Conservation (phyloP, 306 rosid species). For the Morella rubra region DNA sequence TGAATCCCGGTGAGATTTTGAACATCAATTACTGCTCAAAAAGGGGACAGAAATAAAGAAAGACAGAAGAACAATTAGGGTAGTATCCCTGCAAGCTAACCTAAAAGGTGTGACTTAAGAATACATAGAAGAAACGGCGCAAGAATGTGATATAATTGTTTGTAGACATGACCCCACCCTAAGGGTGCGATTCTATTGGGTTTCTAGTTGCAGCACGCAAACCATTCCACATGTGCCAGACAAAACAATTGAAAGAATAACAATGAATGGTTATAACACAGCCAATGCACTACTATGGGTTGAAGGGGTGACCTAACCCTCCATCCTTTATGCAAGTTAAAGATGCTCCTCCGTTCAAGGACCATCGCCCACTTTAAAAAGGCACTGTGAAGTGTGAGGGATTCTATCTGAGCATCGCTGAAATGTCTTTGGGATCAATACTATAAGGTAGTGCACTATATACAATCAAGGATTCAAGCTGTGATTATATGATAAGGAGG, state of each 20-base stretch:
- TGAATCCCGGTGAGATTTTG: constrained; percentile 5
- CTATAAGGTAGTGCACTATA: not conserved
- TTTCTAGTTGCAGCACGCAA: not conserved
- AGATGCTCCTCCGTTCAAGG: not conserved
- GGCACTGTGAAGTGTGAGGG: not conserved
- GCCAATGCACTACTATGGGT: not conserved
- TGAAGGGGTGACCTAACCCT: not conserved
- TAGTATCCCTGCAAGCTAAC: not conserved
- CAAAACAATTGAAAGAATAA: not conserved
- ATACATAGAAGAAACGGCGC: not conserved
- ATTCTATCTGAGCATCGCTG: no score
- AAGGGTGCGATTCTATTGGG: not conserved
- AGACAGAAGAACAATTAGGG: not conserved
- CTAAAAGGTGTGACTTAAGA: not conserved
- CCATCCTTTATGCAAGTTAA: not conserved
- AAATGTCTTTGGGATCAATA: not conserved
- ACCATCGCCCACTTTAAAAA: not conserved
- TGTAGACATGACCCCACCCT: not conserved
- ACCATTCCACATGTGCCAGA: not conserved
- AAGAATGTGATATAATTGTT: not conserved
- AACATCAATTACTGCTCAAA: not conserved
- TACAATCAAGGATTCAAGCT: not conserved
- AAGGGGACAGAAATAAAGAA: not conserved
- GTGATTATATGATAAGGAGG: not conserved
- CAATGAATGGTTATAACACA: no score